Evolutionary conservation across 805 yeast species (phyloP).

Genomic region (Cyberlindnera mississippiensis): DNA sequence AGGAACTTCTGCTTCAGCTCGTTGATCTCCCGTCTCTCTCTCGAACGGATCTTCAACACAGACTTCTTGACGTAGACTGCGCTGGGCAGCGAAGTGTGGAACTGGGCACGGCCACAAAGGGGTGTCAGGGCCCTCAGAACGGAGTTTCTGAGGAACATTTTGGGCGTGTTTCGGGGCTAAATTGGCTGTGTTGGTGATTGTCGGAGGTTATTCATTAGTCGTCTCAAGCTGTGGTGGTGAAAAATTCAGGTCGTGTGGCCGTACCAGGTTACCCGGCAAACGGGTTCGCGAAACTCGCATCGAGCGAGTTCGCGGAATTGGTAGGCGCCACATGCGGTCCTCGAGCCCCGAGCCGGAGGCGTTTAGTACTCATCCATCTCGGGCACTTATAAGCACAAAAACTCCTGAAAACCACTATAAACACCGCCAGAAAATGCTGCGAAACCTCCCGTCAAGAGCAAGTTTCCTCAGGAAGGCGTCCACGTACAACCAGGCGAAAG

Average conservation of each 20-base stretch:
- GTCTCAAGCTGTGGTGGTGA: too few species aligned
- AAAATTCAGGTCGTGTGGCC: not conserved
- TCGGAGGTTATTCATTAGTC: too few species aligned
- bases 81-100: conserved; percentile 6
- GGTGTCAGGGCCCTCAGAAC: conserved; percentile 15
- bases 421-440: too few species aligned
- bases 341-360: too few species aligned
- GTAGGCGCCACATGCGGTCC: too few species aligned
- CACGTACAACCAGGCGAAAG: conserved; percentile 31
- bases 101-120: conserved; percentile 2
- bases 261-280: not conserved
- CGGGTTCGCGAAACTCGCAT: too few species aligned
- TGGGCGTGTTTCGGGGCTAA: not conserved
- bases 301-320: too few species aligned
- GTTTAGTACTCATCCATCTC: too few species aligned
- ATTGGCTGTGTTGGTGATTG: too few species aligned
- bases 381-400: too few species aligned
- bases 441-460: too few species aligned
- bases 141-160: conserved; percentile 11
- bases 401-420: too few species aligned
- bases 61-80: conserved; percentile 19
- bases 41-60: conserved; percentile 24
- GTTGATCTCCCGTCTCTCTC: conserved; percentile 25
- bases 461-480: conserved; percentile 18
- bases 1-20: conserved; percentile 26